These are phyloP conservation scores for Lipomyces starkeyi DNA, from an alignment of 805 yeast species.

Conservation along the genomic window DNA sequence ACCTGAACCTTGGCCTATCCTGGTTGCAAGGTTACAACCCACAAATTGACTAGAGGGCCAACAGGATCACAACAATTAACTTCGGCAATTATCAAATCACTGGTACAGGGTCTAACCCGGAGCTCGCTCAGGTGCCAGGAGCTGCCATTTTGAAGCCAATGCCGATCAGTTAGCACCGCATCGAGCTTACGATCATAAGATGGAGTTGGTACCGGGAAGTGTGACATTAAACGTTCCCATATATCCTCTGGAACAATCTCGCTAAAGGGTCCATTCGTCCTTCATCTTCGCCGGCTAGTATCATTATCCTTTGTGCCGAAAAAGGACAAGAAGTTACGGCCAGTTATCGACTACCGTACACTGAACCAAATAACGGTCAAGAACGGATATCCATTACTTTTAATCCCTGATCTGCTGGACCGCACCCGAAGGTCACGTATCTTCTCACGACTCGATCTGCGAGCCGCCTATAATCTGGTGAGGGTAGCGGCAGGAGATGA, in stretches of 20 bases:
- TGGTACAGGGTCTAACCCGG: background rate
- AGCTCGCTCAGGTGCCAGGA: background rate
- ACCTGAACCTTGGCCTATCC: no score
- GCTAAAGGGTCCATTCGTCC: background rate
- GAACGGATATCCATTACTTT: constrained; percentile 20
- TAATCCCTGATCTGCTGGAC: constrained; percentile 9
- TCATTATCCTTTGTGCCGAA: constrained; percentile 37
- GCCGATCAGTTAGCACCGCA: background rate
- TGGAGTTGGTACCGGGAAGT: background rate
- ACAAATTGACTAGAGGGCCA: background rate
- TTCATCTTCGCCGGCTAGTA: background rate
- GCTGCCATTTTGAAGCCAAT: background rate
- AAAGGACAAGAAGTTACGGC: constrained; percentile 38
- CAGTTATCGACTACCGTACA: constrained; percentile 13
- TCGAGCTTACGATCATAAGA: background rate
- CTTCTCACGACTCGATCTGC: background rate
- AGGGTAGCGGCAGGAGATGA: constrained; percentile 10
- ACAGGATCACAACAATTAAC: background rate
- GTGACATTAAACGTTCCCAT: background rate
- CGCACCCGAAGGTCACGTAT: background rate
- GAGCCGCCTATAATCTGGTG: constrained; percentile 12
- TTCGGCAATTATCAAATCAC: background rate
- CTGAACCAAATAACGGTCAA: constrained; percentile 15
- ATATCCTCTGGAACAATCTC: background rate
- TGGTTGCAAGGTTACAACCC: background rate